A percentile compares a stretch with the other conserved stretches of the same genome.
phyloP scores from a whole-genome alignment of 2,329 filamentous ascomycete species.

The Diplodia mutila region DNA sequence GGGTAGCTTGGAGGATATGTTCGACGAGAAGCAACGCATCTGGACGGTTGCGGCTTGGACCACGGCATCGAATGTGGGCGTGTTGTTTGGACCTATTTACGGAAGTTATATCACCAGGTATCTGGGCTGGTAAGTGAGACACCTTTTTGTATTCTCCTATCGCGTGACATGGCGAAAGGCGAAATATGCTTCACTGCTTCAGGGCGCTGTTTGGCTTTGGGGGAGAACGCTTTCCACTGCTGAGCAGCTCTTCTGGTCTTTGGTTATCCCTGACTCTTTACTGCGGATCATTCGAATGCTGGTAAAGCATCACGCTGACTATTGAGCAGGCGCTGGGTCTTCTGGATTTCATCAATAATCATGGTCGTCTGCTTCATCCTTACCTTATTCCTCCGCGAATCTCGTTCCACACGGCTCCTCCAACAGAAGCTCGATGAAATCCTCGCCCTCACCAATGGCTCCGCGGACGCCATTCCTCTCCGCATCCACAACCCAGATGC shows the following conservation, averaged over 20 bases:
- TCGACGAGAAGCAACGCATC: not conserved
- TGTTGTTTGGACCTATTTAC: conserved; percentile 22
- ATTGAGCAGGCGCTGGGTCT: conserved; percentile 22
- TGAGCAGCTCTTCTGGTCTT: not conserved
- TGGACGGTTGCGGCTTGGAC: conserved; percentile 22
- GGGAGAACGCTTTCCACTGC: not conserved
- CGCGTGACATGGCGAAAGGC: not conserved
- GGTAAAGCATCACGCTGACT: not conserved
- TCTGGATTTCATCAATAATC: conserved; percentile 14
- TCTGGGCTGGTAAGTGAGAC: conserved; percentile 8
- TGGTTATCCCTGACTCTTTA: not conserved
- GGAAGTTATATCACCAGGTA: not conserved
- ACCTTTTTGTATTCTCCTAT: not conserved
- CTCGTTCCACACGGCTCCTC: conserved; percentile 8
- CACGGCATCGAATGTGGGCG: conserved; percentile 11
- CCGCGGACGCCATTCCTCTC: not conserved
- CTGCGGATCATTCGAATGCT: not conserved
- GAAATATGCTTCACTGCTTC: not conserved
- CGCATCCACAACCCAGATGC: conserved; percentile 23
- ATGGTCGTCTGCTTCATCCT: conserved; percentile 9
- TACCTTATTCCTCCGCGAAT: conserved; percentile 12
- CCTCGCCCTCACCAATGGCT: not conserved
- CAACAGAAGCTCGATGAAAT: conserved; percentile 16
- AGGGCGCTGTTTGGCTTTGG: not conserved
- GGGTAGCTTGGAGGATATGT: conserved; percentile 23